These are phyloP conservation scores for Talaromyces stipitatus DNA, from an alignment of 495 filamentous ascomycete genomes.

Conservation along the genomic window DNA sequence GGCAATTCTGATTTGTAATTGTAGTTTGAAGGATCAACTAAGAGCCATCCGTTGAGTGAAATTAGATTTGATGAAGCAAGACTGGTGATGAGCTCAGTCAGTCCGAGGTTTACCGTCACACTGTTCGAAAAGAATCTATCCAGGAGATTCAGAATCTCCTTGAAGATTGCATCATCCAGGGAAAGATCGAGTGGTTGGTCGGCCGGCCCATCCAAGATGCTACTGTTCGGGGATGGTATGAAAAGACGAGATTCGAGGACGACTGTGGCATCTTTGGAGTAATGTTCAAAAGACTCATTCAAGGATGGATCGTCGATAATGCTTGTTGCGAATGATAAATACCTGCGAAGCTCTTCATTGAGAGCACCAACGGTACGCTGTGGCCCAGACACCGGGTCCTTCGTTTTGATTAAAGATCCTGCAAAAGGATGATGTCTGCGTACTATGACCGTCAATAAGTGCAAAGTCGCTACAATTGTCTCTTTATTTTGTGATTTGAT, in stretches of 20 bases:
- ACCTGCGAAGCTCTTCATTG: conserved; percentile 66
- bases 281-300: conserved; percentile 72
- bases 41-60: conserved; percentile 81
- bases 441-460: conserved; percentile 75
- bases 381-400: conserved; percentile 44
- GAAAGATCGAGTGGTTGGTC: conserved; percentile 38
- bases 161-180: conserved; percentile 69
- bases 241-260: conserved; percentile 68
- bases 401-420: conserved; percentile 60
- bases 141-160: conserved; percentile 60
- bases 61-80: conserved; percentile 77
- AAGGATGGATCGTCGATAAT: conserved; percentile 64
- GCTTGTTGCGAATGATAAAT: conserved; percentile 64
- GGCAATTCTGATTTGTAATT: conserved; percentile 6
- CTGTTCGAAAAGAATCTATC: conserved; percentile 80
- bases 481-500: conserved; percentile 79
- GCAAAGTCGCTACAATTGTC: conserved; percentile 80
- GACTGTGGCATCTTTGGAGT: conserved; percentile 70
- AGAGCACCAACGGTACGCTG: conserved; percentile 67
- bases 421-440: conserved; percentile 83
- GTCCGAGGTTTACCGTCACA: conserved; percentile 77
- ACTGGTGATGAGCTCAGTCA: conserved; percentile 77
- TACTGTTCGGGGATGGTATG: conserved; percentile 11
- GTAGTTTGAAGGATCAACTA: conserved; percentile 57
- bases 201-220: conserved; percentile 8